Percentiles rank a stretch among this genome's conserved stretches.
Conservation (phyloP, 2,329 filamentous ascomycete species). For the Paecilomyces sp. region DNA sequence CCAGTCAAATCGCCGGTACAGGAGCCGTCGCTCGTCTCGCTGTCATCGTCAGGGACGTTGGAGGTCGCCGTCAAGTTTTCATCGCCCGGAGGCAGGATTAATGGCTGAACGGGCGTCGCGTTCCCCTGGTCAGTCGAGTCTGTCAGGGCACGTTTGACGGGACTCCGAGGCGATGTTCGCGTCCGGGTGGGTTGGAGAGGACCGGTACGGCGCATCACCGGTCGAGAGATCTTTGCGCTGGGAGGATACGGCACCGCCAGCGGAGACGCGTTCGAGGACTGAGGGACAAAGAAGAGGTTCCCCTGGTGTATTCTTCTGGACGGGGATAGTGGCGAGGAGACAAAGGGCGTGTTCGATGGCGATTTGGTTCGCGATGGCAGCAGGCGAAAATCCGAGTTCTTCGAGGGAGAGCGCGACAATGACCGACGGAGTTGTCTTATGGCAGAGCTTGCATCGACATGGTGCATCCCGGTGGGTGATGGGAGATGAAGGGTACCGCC, state of each 20-base stretch:
- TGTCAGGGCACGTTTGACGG: slow-evolving; percentile 68
- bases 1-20: neutral
- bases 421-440: slow-evolving; percentile 80
- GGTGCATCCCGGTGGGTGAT: slow-evolving; percentile 75
- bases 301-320: slow-evolving; percentile 46
- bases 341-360: slow-evolving; percentile 43
- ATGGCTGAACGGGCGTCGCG: slow-evolving; percentile 45
- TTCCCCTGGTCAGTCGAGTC: slow-evolving; percentile 67
- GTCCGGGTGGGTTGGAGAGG: slow-evolving; percentile 39
- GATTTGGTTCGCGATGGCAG: slow-evolving; percentile 43
- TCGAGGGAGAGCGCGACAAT: slow-evolving; percentile 88
- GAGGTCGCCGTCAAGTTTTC: slow-evolving; percentile 36
- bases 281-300: slow-evolving; percentile 45
- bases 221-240: slow-evolving; percentile 53
- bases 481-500: slow-evolving; percentile 79
- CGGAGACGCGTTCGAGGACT: slow-evolving; percentile 42
- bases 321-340: slow-evolving; percentile 52
- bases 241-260: slow-evolving; percentile 60
- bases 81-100: slow-evolving; percentile 40
- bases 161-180: slow-evolving; percentile 71
- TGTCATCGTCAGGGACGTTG: slow-evolving; percentile 1
- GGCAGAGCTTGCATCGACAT: slow-evolving; percentile 73
- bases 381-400: slow-evolving; percentile 62
- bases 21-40: neutral
- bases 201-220: slow-evolving; percentile 31